Evolutionary conservation across 164 flowering plant genomes (phyloP), one percentile per base, ranked within the genome.

Genomic region (Berberis thunbergii): DNA sequence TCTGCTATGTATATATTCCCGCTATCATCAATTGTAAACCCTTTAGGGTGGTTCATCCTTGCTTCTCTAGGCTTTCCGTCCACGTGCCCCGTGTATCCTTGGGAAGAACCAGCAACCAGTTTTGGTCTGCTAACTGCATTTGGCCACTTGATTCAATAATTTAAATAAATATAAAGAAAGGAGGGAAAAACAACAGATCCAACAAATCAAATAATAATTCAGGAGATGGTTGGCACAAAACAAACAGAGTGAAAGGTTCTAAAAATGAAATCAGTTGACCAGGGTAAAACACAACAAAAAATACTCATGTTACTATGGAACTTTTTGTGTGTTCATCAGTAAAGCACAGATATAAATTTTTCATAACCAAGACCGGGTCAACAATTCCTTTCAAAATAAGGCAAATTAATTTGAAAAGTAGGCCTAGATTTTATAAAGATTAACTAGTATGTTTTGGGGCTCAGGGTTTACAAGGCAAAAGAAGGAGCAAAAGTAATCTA

Each of bases 1-100:
- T 93, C 98, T 8, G 98, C 98, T 55, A 92, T 66, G 69, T 94
- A 91, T 61, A 94, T 80, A 61, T 91, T 91, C 68, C 99, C 95
- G 67, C 75, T 81, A 67, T 85, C 91, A 78, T 94, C 99, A 52
- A 85, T 87, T 4, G 99, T 76, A 57, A 91, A 65, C 56, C 96
- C 93, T 69, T 83, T 89, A 39, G 99, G 99, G 62, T 83, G 91
- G 75, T 86, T 94, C 91, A 94, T 75, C 74, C 80, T 86, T 38
- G 96, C 93, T 50, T 94, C 96, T 71, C 91, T 79, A n/a, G 52
- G 75, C 73, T 67, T 94, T 61, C 97, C 99, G 79, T 94, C 99
- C 26, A 94, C 88, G 76, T 91, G 96, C 10, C 97, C 99, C 13
- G 88, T 63, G 68, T 84, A 82, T 46, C 99, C 99, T 68, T 91